phyloP scores from a whole-genome alignment of 192 early-diverging fungal species.

The Backusella liffmaniae region DNA sequence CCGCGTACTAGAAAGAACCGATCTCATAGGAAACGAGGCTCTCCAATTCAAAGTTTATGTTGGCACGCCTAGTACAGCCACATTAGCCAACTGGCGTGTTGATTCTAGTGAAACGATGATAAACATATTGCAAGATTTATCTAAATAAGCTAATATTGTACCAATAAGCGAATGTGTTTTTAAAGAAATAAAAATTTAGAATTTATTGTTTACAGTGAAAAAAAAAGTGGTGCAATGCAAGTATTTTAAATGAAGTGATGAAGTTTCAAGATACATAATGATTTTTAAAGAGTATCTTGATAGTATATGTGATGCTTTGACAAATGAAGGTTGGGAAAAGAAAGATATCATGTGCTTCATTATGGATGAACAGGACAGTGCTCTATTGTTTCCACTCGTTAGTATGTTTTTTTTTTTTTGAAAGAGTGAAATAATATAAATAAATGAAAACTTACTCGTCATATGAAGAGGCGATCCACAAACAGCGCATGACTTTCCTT shows the following conservation, averaged over 20 bases:
- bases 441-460: slow-evolving; percentile 25
- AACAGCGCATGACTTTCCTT: slow-evolving; percentile 21
- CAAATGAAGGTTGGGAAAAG: neutral
- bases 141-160: neutral
- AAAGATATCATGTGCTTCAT: neutral
- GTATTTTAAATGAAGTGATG: neutral
- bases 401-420: neutral
- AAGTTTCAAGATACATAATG: neutral
- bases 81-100: slow-evolving; percentile 86
- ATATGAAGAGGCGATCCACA: slow-evolving; percentile 36
- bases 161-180: neutral
- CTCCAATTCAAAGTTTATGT: slow-evolving; percentile 57
- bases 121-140: neutral
- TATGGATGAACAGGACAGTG: slow-evolving; percentile 36
- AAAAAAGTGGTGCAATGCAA: neutral
- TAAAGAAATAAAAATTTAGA: neutral
- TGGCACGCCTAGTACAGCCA: slow-evolving; percentile 83
- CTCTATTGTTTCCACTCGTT: slow-evolving; percentile 6
- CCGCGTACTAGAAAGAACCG: slow-evolving; percentile 6
- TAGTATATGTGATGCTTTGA: neutral
- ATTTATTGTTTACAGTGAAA: neutral
- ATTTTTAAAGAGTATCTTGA: neutral
- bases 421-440: neutral
- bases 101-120: slow-evolving; percentile 62
- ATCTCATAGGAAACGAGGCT: neutral